phyloP scores from a whole-genome alignment of 1,284 basidiomycete species.

The Microbotryum saponariae region DNA sequence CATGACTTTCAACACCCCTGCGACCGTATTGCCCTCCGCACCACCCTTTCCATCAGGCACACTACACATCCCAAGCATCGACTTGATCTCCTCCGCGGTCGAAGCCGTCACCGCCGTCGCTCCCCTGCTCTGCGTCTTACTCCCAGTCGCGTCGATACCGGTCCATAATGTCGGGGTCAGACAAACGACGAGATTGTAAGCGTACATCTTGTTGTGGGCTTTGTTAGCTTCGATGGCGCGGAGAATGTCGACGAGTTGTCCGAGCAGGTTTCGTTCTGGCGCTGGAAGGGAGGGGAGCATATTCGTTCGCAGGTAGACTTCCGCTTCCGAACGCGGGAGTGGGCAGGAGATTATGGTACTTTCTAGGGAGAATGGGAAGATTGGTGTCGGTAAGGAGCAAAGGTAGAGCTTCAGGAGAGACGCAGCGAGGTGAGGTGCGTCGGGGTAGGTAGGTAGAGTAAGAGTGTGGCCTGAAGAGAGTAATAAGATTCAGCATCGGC shows the following conservation, averaged over 20 bases:
- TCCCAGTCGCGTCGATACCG: too few relatives aligned
- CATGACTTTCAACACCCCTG: too few relatives aligned
- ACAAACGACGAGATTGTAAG: constrained; percentile 32
- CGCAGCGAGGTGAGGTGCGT: constrained; percentile 28
- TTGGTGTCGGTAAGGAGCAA: constrained; percentile 11
- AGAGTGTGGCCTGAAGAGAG: constrained; percentile 19
- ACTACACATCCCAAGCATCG: not conserved
- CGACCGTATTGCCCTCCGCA: too few relatives aligned
- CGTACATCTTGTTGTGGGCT: constrained; percentile 29
- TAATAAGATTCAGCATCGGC: not conserved
- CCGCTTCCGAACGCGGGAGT: not conserved
- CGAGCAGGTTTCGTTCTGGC: constrained; percentile 1
- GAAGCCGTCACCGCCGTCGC: not conserved
- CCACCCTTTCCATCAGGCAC: too few relatives aligned
- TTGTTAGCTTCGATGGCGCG: not conserved
- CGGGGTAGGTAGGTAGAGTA: constrained; percentile 20
- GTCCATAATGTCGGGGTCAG: constrained; percentile 20
- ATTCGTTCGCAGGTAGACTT: constrained; percentile 7
- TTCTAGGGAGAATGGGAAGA: constrained; percentile 13
- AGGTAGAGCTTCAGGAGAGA: constrained; percentile 32
- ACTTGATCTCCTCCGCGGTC: not conserved
- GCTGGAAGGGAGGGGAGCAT: constrained; percentile 15
- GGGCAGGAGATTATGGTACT: not conserved
- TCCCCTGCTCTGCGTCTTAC: not conserved
- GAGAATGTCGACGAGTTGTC: constrained; percentile 12